These are phyloP conservation scores for Pseudogymnoascus sp. DNA, from an alignment of 2,329 filamentous ascomycete species.

Conservation along the genomic window DNA sequence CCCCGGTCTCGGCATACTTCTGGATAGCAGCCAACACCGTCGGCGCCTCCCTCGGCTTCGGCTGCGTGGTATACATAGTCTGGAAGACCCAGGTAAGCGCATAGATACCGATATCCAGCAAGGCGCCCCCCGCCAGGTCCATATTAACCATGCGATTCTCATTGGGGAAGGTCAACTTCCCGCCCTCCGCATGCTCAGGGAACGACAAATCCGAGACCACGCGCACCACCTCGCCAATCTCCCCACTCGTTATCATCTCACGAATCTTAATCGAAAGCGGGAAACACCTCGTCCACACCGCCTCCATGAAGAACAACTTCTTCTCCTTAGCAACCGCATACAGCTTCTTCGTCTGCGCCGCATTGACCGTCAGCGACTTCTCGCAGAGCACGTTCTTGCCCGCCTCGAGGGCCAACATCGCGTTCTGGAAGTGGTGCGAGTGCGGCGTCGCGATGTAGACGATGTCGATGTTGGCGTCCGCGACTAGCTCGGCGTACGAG, in stretches of 20 bases:
- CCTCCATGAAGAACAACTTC: conserved; percentile 54
- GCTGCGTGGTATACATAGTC: conserved; percentile 59
- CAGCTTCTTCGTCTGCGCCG: conserved; percentile 51
- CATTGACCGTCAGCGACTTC: conserved; percentile 65
- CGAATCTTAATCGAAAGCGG: conserved; percentile 53
- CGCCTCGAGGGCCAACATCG: conserved; percentile 54
- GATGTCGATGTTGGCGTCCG: conserved; percentile 57
- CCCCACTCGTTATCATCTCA: conserved; percentile 35
- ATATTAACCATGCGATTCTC: conserved; percentile 59
- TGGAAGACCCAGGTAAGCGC: conserved; percentile 64
- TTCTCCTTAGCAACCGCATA: conserved; percentile 53
- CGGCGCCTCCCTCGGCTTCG: conserved; percentile 45
- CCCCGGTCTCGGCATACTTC: conserved; percentile 51
- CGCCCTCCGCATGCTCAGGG: conserved; percentile 43
- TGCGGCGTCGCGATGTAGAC: conserved; percentile 66
- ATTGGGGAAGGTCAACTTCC: conserved; percentile 33
- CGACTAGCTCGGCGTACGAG: conserved; percentile 57
- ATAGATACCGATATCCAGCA: conserved; percentile 65
- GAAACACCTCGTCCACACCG: conserved; percentile 65
- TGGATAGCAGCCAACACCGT: conserved; percentile 48
- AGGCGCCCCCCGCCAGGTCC: conserved; percentile 57
- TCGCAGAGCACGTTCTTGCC: conserved; percentile 65
- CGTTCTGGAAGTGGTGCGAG: conserved; percentile 65
- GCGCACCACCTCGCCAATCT: conserved; percentile 38
- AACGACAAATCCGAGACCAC: conserved; percentile 35